Evolutionary conservation across 1,284 basidiomycete species (phyloP).

Genomic region (Ganoderma resinaceum): DNA sequence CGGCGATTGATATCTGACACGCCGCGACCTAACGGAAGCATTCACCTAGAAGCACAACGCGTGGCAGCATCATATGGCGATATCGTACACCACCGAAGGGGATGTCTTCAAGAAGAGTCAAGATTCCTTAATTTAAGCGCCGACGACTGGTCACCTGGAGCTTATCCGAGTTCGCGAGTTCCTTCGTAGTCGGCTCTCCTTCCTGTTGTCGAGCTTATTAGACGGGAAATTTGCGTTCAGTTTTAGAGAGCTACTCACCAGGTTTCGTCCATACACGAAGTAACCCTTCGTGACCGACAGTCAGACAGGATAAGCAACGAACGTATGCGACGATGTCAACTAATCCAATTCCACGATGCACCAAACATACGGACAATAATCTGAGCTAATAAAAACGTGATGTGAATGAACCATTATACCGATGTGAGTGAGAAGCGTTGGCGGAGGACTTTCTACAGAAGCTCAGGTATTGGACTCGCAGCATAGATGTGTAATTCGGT

Average conservation of each 20-base stretch:
- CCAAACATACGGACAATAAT: conserved; percentile 22
- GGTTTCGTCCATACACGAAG: not conserved
- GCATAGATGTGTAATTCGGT: conserved; percentile 9
- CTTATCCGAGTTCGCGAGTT: not conserved
- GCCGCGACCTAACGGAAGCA: not conserved
- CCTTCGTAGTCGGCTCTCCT: not conserved
- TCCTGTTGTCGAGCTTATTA: not conserved
- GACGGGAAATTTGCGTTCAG: not conserved
- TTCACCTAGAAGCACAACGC: not conserved
- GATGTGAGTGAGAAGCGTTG: not conserved
- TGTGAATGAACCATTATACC: not conserved
- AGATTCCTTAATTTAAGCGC: not conserved
- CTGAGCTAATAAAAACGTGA: conserved; percentile 29
- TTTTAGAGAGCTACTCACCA: not conserved
- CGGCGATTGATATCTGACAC: not conserved
- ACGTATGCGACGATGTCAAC: too few species aligned
- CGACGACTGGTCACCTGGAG: not conserved
- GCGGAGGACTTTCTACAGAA: not conserved
- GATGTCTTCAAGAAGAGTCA: too few species aligned
- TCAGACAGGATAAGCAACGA: not conserved
- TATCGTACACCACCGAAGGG: not conserved
- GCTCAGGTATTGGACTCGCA: not conserved
- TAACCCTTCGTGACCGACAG: not conserved
- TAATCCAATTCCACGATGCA: conserved; percentile 4
- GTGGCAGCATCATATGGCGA: not conserved